A percentile compares a stretch with the other conserved stretches of the same genome.
These are phyloP conservation scores for grape (Vitis vinifera) DNA, from an alignment of 164 flowering plant genomes.

Conservation along the genomic window DNA sequence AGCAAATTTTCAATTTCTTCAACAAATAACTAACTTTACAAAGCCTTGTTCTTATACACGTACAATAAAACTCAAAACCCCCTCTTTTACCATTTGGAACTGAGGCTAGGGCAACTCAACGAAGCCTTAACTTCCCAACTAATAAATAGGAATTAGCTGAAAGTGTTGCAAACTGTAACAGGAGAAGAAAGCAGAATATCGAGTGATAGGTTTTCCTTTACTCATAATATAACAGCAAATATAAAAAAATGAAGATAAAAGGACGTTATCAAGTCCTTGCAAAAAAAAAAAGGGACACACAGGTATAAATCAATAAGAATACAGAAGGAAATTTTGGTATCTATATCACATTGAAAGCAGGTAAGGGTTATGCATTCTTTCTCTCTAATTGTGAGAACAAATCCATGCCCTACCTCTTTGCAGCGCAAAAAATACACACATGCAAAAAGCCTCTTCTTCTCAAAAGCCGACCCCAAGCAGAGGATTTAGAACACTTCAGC, in stretches of 20 bases:
- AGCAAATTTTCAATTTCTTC: too few relatives aligned
- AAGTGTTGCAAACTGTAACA: background rate
- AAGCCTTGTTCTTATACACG: too few relatives aligned
- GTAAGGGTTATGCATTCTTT: background rate
- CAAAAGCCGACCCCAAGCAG: conserved; percentile 2
- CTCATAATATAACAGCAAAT: background rate
- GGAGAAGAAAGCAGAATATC: background rate
- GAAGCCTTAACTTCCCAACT: too few relatives aligned
- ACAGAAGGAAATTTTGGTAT: background rate
- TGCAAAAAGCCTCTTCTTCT: conserved; percentile 1
- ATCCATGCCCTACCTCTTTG: conserved; percentile 6
- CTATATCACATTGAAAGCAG: conserved; percentile 11
- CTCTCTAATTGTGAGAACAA: conserved; percentile 10
- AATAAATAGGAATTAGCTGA: too few relatives aligned
- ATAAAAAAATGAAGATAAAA: background rate
- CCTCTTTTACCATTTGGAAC: too few relatives aligned
- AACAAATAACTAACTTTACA: too few relatives aligned
- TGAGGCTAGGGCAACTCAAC: too few relatives aligned
- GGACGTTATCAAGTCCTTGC: background rate
- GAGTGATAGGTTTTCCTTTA: background rate
- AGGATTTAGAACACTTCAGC: conserved; percentile 64
- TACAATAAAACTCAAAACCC: too few relatives aligned
- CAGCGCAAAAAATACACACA: conserved; percentile 3
- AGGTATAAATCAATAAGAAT: conserved; percentile 4
- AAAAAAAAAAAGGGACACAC: background rate